Percentiles rank a stretch among this genome's conserved stretches.
These are phyloP conservation scores for Aspergillus candidus DNA, from an alignment of 2,329 filamentous ascomycete species.

Conservation along the genomic window DNA sequence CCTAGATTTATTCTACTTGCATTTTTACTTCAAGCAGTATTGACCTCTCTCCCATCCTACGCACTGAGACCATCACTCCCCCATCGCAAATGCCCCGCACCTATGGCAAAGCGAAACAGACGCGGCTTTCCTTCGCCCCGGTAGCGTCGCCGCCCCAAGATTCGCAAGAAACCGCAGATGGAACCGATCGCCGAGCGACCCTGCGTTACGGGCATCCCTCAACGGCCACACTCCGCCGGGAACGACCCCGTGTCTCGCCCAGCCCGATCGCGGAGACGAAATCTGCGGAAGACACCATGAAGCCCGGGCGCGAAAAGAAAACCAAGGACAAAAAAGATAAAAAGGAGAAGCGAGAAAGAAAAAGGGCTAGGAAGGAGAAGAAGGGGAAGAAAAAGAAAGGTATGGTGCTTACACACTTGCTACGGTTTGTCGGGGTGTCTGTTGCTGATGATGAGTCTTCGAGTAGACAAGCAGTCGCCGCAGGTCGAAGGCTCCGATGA, in stretches of 20 bases:
- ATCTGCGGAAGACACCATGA: background rate
- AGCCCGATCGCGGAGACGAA: no score
- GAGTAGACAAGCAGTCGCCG: background rate
- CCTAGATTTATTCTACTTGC: slow-evolving; percentile 3
- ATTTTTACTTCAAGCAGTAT: background rate
- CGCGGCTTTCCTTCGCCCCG: slow-evolving; percentile 39
- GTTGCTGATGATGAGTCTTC: background rate
- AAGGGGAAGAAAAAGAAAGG: slow-evolving; percentile 1
- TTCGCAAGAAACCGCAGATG: slow-evolving; percentile 13
- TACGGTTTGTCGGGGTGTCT: background rate
- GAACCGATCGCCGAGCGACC: slow-evolving; percentile 25
- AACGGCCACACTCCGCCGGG: slow-evolving; percentile 10
- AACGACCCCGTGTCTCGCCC: no score
- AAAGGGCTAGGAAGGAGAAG: background rate
- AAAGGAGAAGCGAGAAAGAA: background rate
- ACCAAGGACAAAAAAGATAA: background rate
- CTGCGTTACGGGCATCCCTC: slow-evolving; percentile 30
- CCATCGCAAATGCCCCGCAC: slow-evolving; percentile 26
- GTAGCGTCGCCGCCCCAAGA: slow-evolving; percentile 24
- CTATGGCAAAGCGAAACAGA: slow-evolving; percentile 33
- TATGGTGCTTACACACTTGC: background rate
- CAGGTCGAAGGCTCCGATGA: background rate
- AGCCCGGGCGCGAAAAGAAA: slow-evolving; percentile 3
- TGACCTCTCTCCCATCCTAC: background rate
- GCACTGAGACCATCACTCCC: background rate